Conservation (phyloP, 2,329 filamentous ascomycete species). For the Fusarium sarcochroum region DNA sequence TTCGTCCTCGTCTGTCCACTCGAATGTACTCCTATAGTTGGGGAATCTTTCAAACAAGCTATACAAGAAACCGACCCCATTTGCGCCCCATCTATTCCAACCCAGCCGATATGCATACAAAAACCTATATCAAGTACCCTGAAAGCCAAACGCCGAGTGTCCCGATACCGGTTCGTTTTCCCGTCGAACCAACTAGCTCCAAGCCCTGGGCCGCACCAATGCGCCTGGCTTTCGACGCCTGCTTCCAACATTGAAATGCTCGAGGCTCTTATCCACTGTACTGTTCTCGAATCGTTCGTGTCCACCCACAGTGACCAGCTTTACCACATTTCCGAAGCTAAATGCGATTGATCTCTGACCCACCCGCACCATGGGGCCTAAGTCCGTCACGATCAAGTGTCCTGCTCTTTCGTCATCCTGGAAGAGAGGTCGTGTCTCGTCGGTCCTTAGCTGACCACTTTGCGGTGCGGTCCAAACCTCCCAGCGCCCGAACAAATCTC, state of each 20-base stretch:
- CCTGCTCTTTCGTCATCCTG: constrained; percentile 58
- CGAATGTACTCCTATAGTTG: constrained; percentile 2
- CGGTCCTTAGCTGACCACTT: constrained; percentile 59
- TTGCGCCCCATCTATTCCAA: constrained; percentile 43
- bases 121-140: constrained; percentile 1
- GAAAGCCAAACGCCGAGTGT: constrained; percentile 14
- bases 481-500: constrained; percentile 59
- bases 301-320: constrained; percentile 75
- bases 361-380: constrained; percentile 75
- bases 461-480: constrained; percentile 69
- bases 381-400: constrained; percentile 73
- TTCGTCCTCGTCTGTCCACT: constrained; percentile 5
- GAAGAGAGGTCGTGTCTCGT: constrained; percentile 63
- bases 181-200: constrained; percentile 34
- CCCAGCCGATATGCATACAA: constrained; percentile 17
- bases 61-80: constrained; percentile 26
- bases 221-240: constrained; percentile 56
- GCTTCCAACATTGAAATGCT: constrained; percentile 54
- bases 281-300: constrained; percentile 72
- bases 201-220: constrained; percentile 41
- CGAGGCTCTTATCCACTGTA: constrained; percentile 48
- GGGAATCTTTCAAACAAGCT: constrained; percentile 26
- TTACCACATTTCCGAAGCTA: constrained; percentile 79
- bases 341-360: constrained; percentile 77
- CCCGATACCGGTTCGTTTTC: constrained; percentile 4